Percentiles rank a stretch among this genome's conserved stretches.
Conservation (phyloP, 2,329 filamentous ascomycete genomes). For the Scytalidium lignicola region DNA sequence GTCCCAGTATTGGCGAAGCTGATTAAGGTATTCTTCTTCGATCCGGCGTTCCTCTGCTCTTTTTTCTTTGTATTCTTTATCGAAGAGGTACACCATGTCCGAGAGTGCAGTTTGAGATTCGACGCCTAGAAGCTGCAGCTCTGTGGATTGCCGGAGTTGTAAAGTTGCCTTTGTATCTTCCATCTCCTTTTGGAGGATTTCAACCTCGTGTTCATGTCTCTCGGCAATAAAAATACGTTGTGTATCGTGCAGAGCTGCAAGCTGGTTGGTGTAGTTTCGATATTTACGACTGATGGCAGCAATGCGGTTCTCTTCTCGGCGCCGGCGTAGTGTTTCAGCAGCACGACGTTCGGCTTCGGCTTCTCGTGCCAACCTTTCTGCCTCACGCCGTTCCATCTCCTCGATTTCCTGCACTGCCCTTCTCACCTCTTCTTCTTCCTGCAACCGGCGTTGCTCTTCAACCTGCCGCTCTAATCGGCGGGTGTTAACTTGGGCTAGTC, state of each 20-base stretch:
- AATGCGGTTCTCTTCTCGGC: slow-evolving; percentile 36
- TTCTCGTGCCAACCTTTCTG: slow-evolving; percentile 30
- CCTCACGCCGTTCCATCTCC: slow-evolving; percentile 43
- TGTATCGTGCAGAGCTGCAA: slow-evolving; percentile 36
- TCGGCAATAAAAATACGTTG: slow-evolving; percentile 35
- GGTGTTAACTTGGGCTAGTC: slow-evolving; percentile 34
- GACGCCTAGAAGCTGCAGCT: slow-evolving; percentile 26
- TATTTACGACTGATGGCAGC: slow-evolving; percentile 35
- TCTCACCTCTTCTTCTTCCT: slow-evolving; percentile 31
- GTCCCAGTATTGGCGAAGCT: slow-evolving; percentile 35
- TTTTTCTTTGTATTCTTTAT: slow-evolving; percentile 37
- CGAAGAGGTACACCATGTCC: slow-evolving; percentile 30
- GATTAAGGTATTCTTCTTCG: slow-evolving; percentile 38
- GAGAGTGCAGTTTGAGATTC: slow-evolving; percentile 26
- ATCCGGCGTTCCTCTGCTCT: slow-evolving; percentile 36
- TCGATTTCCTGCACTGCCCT: slow-evolving; percentile 41
- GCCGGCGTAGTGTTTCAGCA: slow-evolving; percentile 29
- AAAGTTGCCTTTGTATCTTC: slow-evolving; percentile 26
- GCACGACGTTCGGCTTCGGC: slow-evolving; percentile 17
- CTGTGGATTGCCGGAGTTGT: slow-evolving; percentile 10
- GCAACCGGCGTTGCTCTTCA: slow-evolving; percentile 16
- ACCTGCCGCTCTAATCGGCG: slow-evolving; percentile 26
- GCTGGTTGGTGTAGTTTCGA: slow-evolving; percentile 27
- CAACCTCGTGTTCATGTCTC: slow-evolving; percentile 33
- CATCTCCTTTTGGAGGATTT: slow-evolving; percentile 28